A percentile compares a stretch with the other conserved stretches of the same genome.
phyloP scores from a whole-genome alignment of 1,139 yeast genomes.

The Suhomyces kunorum region DNA sequence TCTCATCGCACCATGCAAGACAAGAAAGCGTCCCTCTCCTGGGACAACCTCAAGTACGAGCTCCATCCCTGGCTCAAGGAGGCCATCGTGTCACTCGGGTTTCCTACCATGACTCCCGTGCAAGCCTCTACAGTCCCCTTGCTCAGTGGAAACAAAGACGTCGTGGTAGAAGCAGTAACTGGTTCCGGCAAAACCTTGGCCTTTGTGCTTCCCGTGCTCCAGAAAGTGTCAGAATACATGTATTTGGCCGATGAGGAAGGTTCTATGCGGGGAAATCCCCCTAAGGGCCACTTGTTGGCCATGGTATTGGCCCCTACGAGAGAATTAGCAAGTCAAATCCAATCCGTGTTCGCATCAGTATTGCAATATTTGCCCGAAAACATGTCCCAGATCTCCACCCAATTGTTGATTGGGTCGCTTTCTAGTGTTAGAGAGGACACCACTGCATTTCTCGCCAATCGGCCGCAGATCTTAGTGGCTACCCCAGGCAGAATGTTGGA shows the following conservation, averaged over 20 bases:
- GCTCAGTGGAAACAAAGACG: conserved; percentile 86
- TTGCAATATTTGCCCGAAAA: conserved; percentile 61
- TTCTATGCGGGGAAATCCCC: conserved; percentile 33
- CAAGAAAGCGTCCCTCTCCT: conserved; percentile 37
- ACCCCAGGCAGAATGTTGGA: conserved; percentile 92
- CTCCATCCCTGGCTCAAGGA: conserved; percentile 52
- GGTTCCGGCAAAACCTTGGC: conserved; percentile 97
- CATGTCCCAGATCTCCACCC: conserved; percentile 52
- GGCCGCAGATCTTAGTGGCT: conserved; percentile 79
- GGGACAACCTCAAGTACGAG: conserved; percentile 38
- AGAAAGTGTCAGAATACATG: conserved; percentile 48
- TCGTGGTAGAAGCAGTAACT: conserved; percentile 94
- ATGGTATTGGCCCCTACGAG: conserved; percentile 86
- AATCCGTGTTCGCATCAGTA: conserved; percentile 61
- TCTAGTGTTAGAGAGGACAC: conserved; percentile 74
- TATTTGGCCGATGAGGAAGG: conserved; percentile 24
- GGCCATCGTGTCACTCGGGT: conserved; percentile 75
- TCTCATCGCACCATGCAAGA: conserved; percentile 26
- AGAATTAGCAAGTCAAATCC: conserved; percentile 85
- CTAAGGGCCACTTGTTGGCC: conserved; percentile 68
- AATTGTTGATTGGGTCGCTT: conserved; percentile 79
- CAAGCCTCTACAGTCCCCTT: conserved; percentile 95
- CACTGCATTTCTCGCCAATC: conserved; percentile 50
- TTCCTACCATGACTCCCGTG: conserved; percentile 88
- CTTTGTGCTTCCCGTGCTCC: conserved; percentile 78